Base-by-base conservation (phyloP, 345 rosid species). In the Moricandia arvensis region DNA sequence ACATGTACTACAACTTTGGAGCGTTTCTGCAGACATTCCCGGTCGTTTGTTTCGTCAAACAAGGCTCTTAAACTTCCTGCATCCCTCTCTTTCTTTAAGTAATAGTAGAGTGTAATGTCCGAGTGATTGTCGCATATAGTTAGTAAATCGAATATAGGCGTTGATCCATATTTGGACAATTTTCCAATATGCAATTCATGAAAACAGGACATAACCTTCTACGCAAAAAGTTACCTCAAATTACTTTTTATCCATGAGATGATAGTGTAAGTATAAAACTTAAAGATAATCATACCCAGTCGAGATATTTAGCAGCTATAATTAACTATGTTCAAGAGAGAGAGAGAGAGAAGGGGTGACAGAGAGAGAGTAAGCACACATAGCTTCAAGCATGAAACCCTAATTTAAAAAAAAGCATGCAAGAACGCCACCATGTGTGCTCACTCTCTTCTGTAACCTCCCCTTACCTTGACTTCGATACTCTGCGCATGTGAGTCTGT, bases 391-490 rank as follows among this genome's bases (percentile, higher is more conserved):
- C 96, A 87, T 79, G 86, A 78, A 77, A 68, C 73, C 69, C 68
- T 72, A 68, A 35, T 34, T 33, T 21, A 21, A 15, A 47, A 47
- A 3, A 69, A 66, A 68, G n/a, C 82, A 86, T 87, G 97, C 97
- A 90, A 80, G 94, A 88, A 89, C 89, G 54, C 31, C 74, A 79
- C 96, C 90, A 84, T 86, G 85, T 82, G 97, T 93, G 97, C 97
- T 93, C 97, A 89, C 97, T 92, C 94, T 92, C 96, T 92, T 90
- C 97, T 92, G 97, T 92, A 96, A 90, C 91, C 96, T 74, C 90
- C 86, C 63, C 79, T 80, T 86, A 83, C 89, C 87, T 79, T 21
- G 24, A 21, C 24, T 21, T 71, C 16, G 47, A 47, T 33, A 21
- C 24, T 37, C 27, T 60, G 15, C 49, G 13, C 47, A 17, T 53